Evolutionary conservation across 1,284 basidiomycete genomes (phyloP).

Genomic region (Fomitopsis pinicola): DNA sequence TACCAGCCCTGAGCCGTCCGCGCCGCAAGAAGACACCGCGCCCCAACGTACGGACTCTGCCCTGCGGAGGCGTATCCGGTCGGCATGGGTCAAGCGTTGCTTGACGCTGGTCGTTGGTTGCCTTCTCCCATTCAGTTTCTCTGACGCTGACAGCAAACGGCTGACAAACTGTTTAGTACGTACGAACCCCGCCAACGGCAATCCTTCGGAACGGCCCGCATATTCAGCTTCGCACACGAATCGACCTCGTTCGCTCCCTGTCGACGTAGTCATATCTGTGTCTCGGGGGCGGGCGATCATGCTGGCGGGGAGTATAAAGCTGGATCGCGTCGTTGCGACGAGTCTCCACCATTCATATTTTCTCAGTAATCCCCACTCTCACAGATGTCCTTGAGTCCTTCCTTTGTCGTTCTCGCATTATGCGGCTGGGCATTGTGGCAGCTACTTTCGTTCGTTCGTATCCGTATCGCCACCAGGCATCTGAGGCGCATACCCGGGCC

Average conservation of each 20-base stretch:
- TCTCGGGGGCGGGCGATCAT: background rate
- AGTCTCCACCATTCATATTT: background rate
- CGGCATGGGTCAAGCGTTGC: background rate
- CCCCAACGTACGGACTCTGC: too few species aligned
- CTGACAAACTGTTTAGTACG: background rate
- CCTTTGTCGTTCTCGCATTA: background rate
- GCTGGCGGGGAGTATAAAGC: background rate
- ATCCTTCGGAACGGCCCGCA: background rate
- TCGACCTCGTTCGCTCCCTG: background rate
- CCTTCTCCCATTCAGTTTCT: background rate
- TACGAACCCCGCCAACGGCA: background rate
- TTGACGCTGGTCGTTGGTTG: background rate
- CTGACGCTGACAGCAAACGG: background rate
- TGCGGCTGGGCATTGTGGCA: background rate
- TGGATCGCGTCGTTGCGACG: background rate
- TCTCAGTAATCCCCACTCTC: background rate
- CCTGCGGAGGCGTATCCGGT: background rate
- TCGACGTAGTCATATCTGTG: too few species aligned
- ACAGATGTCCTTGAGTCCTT: background rate
- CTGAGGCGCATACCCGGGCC: background rate
- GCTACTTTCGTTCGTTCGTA: background rate
- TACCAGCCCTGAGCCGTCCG: too few species aligned
- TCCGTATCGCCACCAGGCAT: background rate
- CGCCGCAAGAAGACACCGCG: too few species aligned
- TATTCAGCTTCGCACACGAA: too few species aligned